A percentile compares a stretch with the other conserved stretches of the same genome.
Evolutionary conservation across 2,329 filamentous ascomycete species (phyloP).

Genomic region (Curvularia eragrostidis): DNA sequence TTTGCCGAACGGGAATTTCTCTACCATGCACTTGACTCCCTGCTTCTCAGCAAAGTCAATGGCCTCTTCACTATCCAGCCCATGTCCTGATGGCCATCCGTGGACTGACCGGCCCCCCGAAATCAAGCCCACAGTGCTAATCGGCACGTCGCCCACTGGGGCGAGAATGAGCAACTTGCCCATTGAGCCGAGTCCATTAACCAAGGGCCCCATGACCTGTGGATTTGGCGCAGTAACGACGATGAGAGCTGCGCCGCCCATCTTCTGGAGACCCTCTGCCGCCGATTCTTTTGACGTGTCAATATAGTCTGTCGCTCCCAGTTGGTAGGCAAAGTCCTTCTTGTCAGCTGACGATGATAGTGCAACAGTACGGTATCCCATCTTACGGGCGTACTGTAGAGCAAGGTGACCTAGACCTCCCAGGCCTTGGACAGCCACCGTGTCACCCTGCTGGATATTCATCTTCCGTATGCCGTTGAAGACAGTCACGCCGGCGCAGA

Average conservation of each 20-base stretch:
- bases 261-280: constrained; percentile 57
- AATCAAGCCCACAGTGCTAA: constrained; percentile 56
- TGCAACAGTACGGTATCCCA: constrained; percentile 61
- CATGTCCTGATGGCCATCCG: constrained; percentile 62
- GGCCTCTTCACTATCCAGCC: constrained; percentile 60
- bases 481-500: constrained; percentile 59
- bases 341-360: constrained; percentile 59
- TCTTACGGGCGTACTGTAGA: constrained; percentile 59
- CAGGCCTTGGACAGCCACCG: constrained; percentile 61
- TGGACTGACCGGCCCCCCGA: constrained; percentile 56
- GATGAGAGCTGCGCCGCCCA: constrained; percentile 69
- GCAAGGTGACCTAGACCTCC: constrained; percentile 62
- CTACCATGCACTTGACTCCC: constrained; percentile 60
- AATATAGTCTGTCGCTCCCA: constrained; percentile 65
- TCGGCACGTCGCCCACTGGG: constrained; percentile 54
- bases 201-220: constrained; percentile 60
- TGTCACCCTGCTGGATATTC: constrained; percentile 54
- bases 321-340: constrained; percentile 60
- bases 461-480: constrained; percentile 61
- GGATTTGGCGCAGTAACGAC: constrained; percentile 69
- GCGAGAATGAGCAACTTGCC: constrained; percentile 69
- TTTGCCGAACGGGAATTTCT: constrained; percentile 61
- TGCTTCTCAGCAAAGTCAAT: constrained; percentile 58
- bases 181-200: constrained; percentile 60
- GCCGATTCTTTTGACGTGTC: constrained; percentile 61